A percentile compares a stretch with the other conserved stretches of the same genome.
Evolutionary conservation across 2,329 filamentous ascomycete species (phyloP).

Genomic region (Aspergillus neotritici): DNA sequence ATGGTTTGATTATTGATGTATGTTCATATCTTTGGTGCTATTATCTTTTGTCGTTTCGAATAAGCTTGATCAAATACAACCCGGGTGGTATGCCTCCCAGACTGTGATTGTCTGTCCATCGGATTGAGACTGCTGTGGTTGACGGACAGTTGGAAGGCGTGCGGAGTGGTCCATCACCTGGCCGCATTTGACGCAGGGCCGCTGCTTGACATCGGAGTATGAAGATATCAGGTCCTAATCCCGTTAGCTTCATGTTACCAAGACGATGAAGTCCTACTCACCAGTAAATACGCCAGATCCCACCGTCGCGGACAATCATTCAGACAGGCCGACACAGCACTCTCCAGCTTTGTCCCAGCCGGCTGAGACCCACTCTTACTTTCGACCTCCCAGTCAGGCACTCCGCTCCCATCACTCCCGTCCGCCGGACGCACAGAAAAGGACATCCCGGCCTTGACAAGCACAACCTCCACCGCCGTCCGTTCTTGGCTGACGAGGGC

Average conservation of each 20-base stretch:
- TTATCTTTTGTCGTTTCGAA: no score
- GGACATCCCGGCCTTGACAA: conserved; percentile 30
- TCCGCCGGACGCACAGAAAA: conserved; percentile 28
- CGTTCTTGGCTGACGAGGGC: conserved; percentile 20
- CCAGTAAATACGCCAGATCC: conserved; percentile 36
- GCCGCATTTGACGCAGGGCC: conserved; percentile 35
- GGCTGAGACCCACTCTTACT: conserved; percentile 21
- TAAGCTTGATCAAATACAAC: conserved; percentile 17
- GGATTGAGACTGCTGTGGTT: conserved; percentile 15
- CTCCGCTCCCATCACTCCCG: conserved; percentile 11
- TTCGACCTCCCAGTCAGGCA: conserved; percentile 32
- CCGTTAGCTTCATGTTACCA: conserved; percentile 3
- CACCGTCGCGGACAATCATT: conserved; percentile 33
- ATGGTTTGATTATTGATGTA: neutral
- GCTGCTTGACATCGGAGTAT: conserved; percentile 37
- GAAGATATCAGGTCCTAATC: conserved; percentile 39
- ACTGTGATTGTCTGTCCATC: conserved; percentile 12
- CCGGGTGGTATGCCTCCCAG: conserved; percentile 34
- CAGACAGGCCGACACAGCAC: conserved; percentile 30
- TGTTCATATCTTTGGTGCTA: no score
- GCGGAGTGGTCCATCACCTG: conserved; percentile 34
- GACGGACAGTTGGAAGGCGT: conserved; percentile 37
- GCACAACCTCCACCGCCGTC: conserved; percentile 22
- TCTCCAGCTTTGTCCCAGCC: conserved; percentile 29
- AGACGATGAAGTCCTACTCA: conserved; percentile 16